A percentile compares a stretch with the other conserved stretches of the same genome.
Evolutionary conservation across 2,329 filamentous ascomycete genomes (phyloP).

Genomic region (Rosellinia necatrix): DNA sequence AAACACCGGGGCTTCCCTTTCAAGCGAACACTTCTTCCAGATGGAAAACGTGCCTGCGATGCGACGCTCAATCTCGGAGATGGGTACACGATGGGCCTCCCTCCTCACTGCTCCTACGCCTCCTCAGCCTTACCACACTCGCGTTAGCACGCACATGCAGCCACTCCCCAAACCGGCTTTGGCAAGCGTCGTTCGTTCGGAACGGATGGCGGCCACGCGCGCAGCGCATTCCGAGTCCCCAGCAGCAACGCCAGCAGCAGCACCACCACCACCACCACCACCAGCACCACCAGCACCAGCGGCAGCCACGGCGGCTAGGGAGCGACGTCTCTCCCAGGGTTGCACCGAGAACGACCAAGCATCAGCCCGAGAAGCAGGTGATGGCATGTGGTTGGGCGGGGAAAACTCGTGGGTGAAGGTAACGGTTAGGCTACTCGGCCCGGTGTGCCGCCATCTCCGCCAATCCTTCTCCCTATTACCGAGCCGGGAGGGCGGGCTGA

Average conservation of each 20-base stretch:
- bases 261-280: too few species aligned
- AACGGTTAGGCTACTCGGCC: constrained; percentile 35
- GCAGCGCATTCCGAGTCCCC: constrained; percentile 29
- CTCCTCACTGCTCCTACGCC: constrained; percentile 13
- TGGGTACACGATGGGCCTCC: not conserved
- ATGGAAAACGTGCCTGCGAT: constrained; percentile 36
- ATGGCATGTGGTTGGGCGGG: constrained; percentile 38
- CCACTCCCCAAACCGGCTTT: constrained; percentile 10
- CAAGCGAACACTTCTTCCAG: constrained; percentile 37
- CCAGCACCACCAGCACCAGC: too few species aligned
- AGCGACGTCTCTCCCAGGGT: constrained; percentile 26
- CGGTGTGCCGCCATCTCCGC: constrained; percentile 30
- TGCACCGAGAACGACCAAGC: constrained; percentile 22
- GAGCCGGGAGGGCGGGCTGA: constrained; percentile 14
- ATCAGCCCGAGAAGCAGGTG: constrained; percentile 31
- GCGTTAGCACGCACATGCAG: constrained; percentile 13
- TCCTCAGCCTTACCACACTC: constrained; percentile 36
- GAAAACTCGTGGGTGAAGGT: constrained; percentile 36
- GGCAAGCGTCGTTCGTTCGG: not conserved
- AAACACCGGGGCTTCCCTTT: constrained; percentile 29
- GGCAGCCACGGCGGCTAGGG: constrained; percentile 22
- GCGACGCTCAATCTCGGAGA: constrained; percentile 32
- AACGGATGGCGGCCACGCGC: constrained; percentile 12
- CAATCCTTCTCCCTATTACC: constrained; percentile 19
- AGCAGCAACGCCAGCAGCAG: constrained; percentile 28